Conservation (phyloP, 352 stramenopile genomes). For the Phytopythium sindhum region DNA sequence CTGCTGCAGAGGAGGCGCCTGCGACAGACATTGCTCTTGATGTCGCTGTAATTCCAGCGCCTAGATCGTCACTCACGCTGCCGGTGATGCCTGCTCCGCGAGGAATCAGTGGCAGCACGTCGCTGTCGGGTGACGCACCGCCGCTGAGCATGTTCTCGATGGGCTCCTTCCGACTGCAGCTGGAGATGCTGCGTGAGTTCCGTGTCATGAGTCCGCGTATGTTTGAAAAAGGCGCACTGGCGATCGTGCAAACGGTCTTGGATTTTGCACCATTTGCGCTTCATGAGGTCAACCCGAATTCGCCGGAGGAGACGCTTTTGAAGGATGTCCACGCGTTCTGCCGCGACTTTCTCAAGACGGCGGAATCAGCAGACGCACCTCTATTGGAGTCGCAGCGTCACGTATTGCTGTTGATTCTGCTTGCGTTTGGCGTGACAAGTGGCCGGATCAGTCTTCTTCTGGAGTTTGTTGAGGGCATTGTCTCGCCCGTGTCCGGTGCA, state of each 20-base stretch:
- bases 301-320: conserved; percentile 36
- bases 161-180: conserved; percentile 54
- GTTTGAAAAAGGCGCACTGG: conserved; percentile 48
- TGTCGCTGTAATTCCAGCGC: no score
- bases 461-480: conserved; percentile 38
- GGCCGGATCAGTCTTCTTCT: conserved; percentile 47
- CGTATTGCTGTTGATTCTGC: conserved; percentile 39
- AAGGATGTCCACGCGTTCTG: conserved; percentile 53
- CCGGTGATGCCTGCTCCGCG: background rate
- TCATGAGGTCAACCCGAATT: conserved; percentile 14
- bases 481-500: background rate
- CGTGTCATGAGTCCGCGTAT: conserved; percentile 30
- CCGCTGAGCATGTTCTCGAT: conserved; percentile 43
- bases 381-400: conserved; percentile 22
- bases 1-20: background rate
- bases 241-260: conserved; percentile 50
- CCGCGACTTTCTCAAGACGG: conserved; percentile 23
- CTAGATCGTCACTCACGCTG: background rate
- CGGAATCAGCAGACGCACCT: background rate
- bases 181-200: conserved; percentile 67
- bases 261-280: conserved; percentile 59
- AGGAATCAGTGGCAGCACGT: background rate
- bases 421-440: conserved; percentile 56
- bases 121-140: conserved; percentile 18
- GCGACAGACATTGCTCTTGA: background rate